A percentile compares a stretch with the other conserved stretches of the same genome.
phyloP scores from a whole-genome alignment of 1,284 basidiomycete genomes.

The Agaricales sp. region DNA sequence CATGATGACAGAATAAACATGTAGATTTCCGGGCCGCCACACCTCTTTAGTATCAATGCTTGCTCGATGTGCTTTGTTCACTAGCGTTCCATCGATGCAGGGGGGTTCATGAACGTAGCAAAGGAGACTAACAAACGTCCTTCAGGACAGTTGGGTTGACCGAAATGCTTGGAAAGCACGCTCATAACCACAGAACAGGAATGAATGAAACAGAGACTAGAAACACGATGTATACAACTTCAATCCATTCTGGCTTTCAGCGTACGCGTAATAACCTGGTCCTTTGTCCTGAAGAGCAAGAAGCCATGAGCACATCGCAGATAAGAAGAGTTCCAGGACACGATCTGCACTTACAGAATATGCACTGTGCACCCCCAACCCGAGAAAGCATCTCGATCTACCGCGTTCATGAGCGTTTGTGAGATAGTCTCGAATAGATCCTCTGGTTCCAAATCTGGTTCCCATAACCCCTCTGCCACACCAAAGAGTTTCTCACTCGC shows the following conservation, averaged over 20 bases:
- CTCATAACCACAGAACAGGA: background rate
- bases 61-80: too few relatives aligned
- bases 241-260: conserved; percentile 91
- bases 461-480: conserved; percentile 98
- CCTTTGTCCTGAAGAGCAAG: conserved; percentile 57
- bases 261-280: conserved; percentile 77
- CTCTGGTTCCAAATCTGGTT: conserved; percentile 92
- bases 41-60: too few relatives aligned
- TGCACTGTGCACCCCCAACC: conserved; percentile 97
- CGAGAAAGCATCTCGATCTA: conserved; percentile 94
- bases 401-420: conserved; percentile 90
- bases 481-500: conserved; percentile 92
- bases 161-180: too few relatives aligned
- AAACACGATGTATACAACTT: conserved; percentile 14
- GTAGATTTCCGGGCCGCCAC: too few relatives aligned
- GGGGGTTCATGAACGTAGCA: too few relatives aligned
- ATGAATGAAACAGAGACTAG: background rate
- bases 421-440: conserved; percentile 99
- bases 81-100: too few relatives aligned
- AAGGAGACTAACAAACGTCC: too few relatives aligned
- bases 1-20: too few relatives aligned
- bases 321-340: conserved; percentile 5
- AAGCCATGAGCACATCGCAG: conserved; percentile 4
- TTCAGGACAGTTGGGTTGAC: too few relatives aligned
- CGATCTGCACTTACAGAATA: conserved; percentile 68